These are phyloP conservation scores for Friedmanniomyces simplex DNA, from an alignment of 495 filamentous ascomycete genomes.

Conservation along the genomic window DNA sequence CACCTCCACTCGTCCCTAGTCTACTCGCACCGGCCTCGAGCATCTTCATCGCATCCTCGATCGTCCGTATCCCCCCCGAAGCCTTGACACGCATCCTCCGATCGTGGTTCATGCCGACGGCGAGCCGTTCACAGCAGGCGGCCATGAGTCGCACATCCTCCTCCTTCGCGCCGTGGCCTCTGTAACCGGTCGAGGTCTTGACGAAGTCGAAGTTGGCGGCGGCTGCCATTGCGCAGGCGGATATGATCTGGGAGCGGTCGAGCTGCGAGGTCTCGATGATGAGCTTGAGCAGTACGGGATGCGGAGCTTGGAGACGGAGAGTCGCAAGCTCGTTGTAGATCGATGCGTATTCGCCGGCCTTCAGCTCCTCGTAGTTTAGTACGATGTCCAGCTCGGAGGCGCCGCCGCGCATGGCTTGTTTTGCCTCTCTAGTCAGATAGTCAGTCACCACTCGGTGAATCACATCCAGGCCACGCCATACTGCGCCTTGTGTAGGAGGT, in stretches of 20 bases:
- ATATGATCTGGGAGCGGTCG: slow-evolving; percentile 44
- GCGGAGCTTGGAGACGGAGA: slow-evolving; percentile 42
- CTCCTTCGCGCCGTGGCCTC: slow-evolving; percentile 46
- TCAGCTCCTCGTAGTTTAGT: slow-evolving; percentile 47
- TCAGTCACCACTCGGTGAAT: not conserved
- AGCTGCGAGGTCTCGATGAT: slow-evolving; percentile 59
- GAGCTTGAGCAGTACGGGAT: slow-evolving; percentile 46
- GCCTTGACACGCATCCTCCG: slow-evolving; percentile 49
- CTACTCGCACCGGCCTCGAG: slow-evolving; percentile 54
- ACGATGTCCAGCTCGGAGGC: slow-evolving; percentile 61
- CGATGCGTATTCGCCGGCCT: slow-evolving; percentile 35
- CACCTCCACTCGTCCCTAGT: slow-evolving; percentile 52
- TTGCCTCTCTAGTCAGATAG: slow-evolving; percentile 36
- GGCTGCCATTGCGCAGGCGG: slow-evolving; percentile 46
- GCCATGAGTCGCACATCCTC: slow-evolving; percentile 52
- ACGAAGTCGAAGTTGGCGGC: slow-evolving; percentile 54
- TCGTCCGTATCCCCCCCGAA: slow-evolving; percentile 49
- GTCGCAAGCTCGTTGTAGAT: slow-evolving; percentile 50
- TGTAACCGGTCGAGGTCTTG: slow-evolving; percentile 63
- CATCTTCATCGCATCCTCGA: slow-evolving; percentile 45
- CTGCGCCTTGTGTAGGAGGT: slow-evolving; percentile 42
- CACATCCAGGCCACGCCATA: slow-evolving; percentile 9
- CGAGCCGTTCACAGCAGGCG: slow-evolving; percentile 29
- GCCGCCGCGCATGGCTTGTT: slow-evolving; percentile 45
- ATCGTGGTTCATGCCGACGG: not conserved